phyloP scores from a whole-genome alignment of 768 basidiomycete genomes.

The Phlegmacium glaucopus region DNA sequence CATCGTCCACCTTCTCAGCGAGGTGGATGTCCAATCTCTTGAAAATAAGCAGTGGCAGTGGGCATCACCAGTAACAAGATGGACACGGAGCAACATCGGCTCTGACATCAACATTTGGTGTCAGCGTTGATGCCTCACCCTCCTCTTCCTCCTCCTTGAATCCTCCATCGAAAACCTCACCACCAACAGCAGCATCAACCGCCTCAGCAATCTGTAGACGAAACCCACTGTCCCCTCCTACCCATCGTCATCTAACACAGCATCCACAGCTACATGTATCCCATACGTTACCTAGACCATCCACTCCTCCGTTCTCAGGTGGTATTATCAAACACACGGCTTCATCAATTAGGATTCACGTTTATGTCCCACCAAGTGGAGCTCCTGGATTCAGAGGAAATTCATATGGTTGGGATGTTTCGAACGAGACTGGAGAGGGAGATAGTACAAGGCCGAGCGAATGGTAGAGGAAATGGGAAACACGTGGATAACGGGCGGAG shows the following conservation, averaged over 20 bases:
- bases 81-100: neutral
- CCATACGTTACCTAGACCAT: constrained; percentile 17
- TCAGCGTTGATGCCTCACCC: neutral
- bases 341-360: constrained; percentile 41
- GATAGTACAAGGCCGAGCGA: too few relatives aligned
- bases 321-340: constrained; percentile 13
- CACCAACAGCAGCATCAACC: neutral
- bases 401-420: too few relatives aligned
- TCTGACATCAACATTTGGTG: neutral
- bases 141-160: neutral
- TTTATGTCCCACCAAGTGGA: constrained; percentile 46
- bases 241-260: neutral
- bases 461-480: too few relatives aligned
- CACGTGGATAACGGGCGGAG: constrained; percentile 20
- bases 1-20: neutral
- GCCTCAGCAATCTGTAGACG: neutral
- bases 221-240: neutral
- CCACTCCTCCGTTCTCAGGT: constrained; percentile 32
- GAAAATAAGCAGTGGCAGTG: neutral
- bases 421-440: too few relatives aligned
- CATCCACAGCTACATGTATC: neutral
- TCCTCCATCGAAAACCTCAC: neutral
- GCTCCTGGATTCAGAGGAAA: too few relatives aligned
- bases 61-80: neutral
- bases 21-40: neutral